These are phyloP conservation scores for Amylostereum areolatum DNA, from an alignment of 1,284 basidiomycete species.

Conservation along the genomic window DNA sequence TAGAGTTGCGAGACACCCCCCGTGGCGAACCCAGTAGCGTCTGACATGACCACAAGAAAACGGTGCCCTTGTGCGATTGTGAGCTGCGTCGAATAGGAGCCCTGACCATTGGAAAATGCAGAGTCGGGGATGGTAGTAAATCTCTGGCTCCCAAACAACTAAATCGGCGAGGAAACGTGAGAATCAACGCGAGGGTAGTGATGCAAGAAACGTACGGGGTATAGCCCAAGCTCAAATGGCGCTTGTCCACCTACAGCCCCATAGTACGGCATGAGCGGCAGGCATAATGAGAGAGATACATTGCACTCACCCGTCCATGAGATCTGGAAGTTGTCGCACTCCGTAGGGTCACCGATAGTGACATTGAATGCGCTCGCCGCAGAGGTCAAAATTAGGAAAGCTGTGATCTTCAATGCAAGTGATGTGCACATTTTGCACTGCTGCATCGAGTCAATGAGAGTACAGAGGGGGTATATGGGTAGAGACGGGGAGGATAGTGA, in stretches of 20 bases:
- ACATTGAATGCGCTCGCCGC: constrained; percentile 46
- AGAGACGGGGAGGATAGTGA: not conserved
- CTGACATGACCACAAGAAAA: constrained; percentile 64
- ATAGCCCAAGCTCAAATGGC: constrained; percentile 54
- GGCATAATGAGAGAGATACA: constrained; percentile 3
- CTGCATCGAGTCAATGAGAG: not conserved
- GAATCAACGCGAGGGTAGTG: not conserved
- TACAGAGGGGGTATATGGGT: not conserved
- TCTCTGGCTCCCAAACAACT: constrained; percentile 39
- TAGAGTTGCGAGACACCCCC: constrained; percentile 54
- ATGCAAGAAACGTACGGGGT: constrained; percentile 46
- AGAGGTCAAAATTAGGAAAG: constrained; percentile 10
- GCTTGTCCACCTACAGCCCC: constrained; percentile 46
- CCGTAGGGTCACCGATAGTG: constrained; percentile 38
- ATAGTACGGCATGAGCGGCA: not conserved
- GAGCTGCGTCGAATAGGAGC: constrained; percentile 45
- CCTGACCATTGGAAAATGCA: constrained; percentile 48
- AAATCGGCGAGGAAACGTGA: not conserved
- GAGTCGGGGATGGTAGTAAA: constrained; percentile 53
- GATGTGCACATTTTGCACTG: constrained; percentile 1
- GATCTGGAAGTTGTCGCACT: constrained; percentile 55
- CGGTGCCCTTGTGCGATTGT: constrained; percentile 31
- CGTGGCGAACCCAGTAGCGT: constrained; percentile 58
- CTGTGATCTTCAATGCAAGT: not conserved
- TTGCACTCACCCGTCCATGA: constrained; percentile 54